Base-by-base conservation (phyloP, 352 stramenopile genomes). In the Nannochloropsis limnetica region DNA sequence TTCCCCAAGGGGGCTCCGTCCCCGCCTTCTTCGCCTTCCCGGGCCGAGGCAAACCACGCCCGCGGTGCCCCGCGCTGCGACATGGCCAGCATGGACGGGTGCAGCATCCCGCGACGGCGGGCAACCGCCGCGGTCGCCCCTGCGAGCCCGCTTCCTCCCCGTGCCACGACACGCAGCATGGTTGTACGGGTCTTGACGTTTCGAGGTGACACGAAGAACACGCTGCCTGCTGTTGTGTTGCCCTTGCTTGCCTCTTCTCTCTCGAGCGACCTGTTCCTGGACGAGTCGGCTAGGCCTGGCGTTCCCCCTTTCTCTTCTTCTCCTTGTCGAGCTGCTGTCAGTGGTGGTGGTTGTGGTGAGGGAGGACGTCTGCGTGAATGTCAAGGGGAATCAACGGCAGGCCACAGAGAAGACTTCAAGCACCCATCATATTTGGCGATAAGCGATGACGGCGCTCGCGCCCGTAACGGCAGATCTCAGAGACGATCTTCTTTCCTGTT, bases 21-120 rank as follows among this genome's bases (percentile, higher is more conserved):
- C n/a, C 61, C 61, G 22, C 37, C 37, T 49, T 49, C 37, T 49
- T 74, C 61, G 11, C 61, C 61, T 74, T 74, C 61, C 61, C 61
- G 61, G 61, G 61, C 8, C 37, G 37, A 49, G 1, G 17, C 11
- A 29, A 31, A 74, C 6, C 25, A 29, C 15, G n/a, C 3, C 25
- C 3, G n/a, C 22, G 15, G 61, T 20, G 61, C 54, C 54, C 54
- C 23, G 3, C 8, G 23, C 20, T 68, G 54, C 54, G 23, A 68
- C 20, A 68, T 11, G n/a, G 25, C 61, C 25, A 29, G 61, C 61
- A 20, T 29, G 25, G 61, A 74, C 61, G n/a, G 61, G 25, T 22
- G 61, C 61, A 29, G n/a, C 61, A 74, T 29, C n/a, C 61, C 3
- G 15, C 61, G 3, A 23, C 15, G 61, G 22, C 61, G 61, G 61